Evolutionary conservation across 1,284 basidiomycete species (phyloP).

Genomic region (Cystobasidiaceae sp.): DNA sequence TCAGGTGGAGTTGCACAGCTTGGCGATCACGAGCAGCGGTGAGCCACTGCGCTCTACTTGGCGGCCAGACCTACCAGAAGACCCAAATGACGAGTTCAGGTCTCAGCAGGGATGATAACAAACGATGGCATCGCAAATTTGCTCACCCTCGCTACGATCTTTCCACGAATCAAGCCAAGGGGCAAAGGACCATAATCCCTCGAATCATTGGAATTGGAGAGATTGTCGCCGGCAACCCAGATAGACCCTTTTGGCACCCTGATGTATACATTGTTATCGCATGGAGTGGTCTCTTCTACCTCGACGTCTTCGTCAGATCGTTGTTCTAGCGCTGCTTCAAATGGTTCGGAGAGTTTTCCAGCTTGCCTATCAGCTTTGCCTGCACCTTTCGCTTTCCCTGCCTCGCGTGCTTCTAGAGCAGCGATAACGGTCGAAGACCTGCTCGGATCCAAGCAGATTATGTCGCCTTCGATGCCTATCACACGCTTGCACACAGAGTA

Average conservation of each 20-base stretch:
- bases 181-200: constrained; percentile 87
- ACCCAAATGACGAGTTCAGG: neutral
- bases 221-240: constrained; percentile 92
- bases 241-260: constrained; percentile 50
- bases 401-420: neutral
- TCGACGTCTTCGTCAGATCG: constrained; percentile 10
- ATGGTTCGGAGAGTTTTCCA: constrained; percentile 20
- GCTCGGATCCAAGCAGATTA: constrained; percentile 77
- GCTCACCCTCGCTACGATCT: constrained; percentile 65
- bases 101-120: neutral
- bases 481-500: constrained; percentile 83
- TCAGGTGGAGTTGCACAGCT: neutral
- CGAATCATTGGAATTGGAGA: constrained; percentile 76
- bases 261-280: constrained; percentile 38
- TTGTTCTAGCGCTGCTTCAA: constrained; percentile 9
- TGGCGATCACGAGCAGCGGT: neutral
- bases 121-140: neutral
- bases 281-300: constrained; percentile 24
- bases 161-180: constrained; percentile 71
- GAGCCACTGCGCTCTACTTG: constrained; percentile 10
- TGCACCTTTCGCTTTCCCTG: neutral
- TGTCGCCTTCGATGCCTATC: constrained; percentile 82
- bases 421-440: constrained; percentile 46
- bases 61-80: constrained; percentile 7
- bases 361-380: neutral